These are phyloP conservation scores for Marsdenia floribunda DNA, from an alignment of 257 asterid species.

Conservation along the genomic window DNA sequence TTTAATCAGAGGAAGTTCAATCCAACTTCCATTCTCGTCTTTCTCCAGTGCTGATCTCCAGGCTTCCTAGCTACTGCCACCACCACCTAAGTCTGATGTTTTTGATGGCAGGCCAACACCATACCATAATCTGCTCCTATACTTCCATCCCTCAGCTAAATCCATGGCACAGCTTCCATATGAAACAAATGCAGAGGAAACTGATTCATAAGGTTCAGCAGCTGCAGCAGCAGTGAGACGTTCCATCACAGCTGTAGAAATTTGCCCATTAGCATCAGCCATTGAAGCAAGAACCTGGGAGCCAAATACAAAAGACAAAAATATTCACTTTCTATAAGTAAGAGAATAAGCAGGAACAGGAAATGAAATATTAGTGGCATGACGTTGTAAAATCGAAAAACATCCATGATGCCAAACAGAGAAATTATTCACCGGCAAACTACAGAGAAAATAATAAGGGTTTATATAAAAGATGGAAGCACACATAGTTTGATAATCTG, in stretches of 20 bases:
- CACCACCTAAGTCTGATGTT: conserved; percentile 63
- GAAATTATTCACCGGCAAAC: conserved; percentile 2
- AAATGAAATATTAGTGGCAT: background rate
- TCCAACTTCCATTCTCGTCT: conserved; percentile 81
- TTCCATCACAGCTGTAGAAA: conserved; percentile 80
- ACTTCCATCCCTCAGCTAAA: conserved; percentile 95
- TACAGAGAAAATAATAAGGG: background rate
- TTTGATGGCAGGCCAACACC: conserved; percentile 73
- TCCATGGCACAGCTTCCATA: conserved; percentile 86
- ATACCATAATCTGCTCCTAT: conserved; percentile 92
- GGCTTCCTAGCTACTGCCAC: conserved; percentile 97
- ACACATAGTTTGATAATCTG: background rate
- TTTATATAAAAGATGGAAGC: background rate
- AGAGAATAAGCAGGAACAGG: background rate
- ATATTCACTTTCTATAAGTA: conserved; percentile 9
- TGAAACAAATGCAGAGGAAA: conserved; percentile 86
- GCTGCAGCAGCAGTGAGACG: conserved; percentile 95
- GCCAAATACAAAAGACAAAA: conserved; percentile 22
- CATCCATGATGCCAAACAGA: background rate
- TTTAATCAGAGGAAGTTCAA: conserved; percentile 84
- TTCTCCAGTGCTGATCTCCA: conserved; percentile 87
- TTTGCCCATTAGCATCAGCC: conserved; percentile 91
- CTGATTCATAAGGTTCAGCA: conserved; percentile 93
- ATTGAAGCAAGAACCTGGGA: conserved; percentile 77
- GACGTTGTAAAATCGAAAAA: background rate